Base-by-base conservation (phyloP, 306 rosid genomes). In the Neltuma alba region DNA sequence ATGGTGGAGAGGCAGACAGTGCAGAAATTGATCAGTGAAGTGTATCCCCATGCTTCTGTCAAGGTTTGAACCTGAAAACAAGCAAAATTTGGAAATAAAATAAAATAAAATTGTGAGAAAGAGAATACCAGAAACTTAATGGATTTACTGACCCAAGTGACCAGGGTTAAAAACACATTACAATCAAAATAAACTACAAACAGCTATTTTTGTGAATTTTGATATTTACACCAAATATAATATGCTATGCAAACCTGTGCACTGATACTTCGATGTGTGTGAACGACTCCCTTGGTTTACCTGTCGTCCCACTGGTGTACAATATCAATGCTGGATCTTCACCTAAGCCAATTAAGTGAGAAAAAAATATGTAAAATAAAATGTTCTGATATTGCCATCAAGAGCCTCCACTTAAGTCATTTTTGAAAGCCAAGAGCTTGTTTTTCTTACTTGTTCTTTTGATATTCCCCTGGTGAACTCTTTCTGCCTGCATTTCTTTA, bases 201-300 rank as follows among this genome's bases (percentile, higher is more conserved):
- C 44, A 33, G 48, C 18, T 65, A 42, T 20, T 47, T 33, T 11
- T 66, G 44, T 63, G 57, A 40, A 50, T 54, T 33, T 76, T 50
- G 47, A 67, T 65, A 25, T 41, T 76, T 13, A 42, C 31, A 76
- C 48, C 58, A 64, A 76, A 67, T 50, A 79, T 44, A 82, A 61
- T 68, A 54, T 64, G 42, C 25, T 50, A 47, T 18, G 30, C 80
- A 80, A 85, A 92, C 99, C 95, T 95, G 99, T 31, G 98, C 83
- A 79, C 82, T 61, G 55, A 95, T 89, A 88, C 98, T 88, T 82
- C 76, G 76, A 85, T 95, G 99, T 0, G 99, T 95, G 85, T 95
- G 99, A 75, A 95, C 97, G 81, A 88, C 99, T 77, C 99, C 99
- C 83, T 95, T 95, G 98, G 99, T 89, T 92, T 95, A 74, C 99